Percentiles rank a stretch among this genome's conserved stretches.
These are phyloP conservation scores for Tricharina praecox DNA, from an alignment of 495 filamentous ascomycete genomes.

Conservation along the genomic window DNA sequence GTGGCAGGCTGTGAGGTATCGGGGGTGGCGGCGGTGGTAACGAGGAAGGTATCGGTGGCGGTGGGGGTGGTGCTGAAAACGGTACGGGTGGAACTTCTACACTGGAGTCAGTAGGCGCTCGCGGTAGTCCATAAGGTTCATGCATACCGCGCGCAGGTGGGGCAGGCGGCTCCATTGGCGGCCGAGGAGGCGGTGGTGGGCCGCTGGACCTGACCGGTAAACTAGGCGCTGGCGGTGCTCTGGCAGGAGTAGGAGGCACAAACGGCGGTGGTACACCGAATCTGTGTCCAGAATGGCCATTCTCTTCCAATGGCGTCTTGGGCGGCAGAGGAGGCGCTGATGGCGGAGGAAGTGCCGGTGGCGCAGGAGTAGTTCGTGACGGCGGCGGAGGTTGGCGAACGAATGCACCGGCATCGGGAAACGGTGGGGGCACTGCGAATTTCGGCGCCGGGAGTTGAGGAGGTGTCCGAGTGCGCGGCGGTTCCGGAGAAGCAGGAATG, in stretches of 20 bases:
- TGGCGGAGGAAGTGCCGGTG: conserved; percentile 40
- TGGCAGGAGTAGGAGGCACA: conserved; percentile 47
- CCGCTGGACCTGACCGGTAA: conserved; percentile 21
- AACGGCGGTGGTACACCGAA: conserved; percentile 78
- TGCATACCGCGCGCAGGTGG: conserved; percentile 21
- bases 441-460: conserved; percentile 33
- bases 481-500: conserved; percentile 37
- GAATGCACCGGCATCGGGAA: conserved; percentile 73
- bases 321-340: conserved; percentile 68
- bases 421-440: conserved; percentile 68
- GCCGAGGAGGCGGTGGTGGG: conserved; percentile 18
- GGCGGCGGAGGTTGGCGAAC: conserved; percentile 41
- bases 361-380: conserved; percentile 39
- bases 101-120: neutral
- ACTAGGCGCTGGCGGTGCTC: conserved; percentile 29
- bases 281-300: conserved; percentile 31
- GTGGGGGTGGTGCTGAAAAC: conserved; percentile 27
- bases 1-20: conserved; percentile 20
- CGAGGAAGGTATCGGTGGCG: conserved; percentile 34
- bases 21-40: conserved; percentile 21
- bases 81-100: conserved; percentile 8
- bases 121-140: neutral
- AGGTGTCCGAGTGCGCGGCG: conserved; percentile 36
- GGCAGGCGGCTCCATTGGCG: conserved; percentile 16
- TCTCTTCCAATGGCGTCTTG: conserved; percentile 66